Evolutionary conservation across 495 filamentous ascomycete genomes (phyloP).

Genomic region (Lophium mytilinum): DNA sequence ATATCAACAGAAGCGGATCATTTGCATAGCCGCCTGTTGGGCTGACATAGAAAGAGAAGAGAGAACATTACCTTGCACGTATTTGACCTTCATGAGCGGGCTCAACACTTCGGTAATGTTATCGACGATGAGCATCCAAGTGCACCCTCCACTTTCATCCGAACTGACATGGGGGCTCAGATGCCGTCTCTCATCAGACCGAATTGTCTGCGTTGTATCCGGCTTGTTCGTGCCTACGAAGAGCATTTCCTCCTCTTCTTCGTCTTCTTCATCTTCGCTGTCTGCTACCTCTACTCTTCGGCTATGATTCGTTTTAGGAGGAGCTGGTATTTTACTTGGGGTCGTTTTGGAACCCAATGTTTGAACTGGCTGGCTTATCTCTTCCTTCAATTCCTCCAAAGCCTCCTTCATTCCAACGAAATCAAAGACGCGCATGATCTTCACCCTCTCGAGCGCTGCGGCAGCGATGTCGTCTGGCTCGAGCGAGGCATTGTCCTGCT

Average conservation of each 20-base stretch:
- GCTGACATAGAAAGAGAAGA: background rate
- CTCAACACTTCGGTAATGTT: conserved; percentile 40
- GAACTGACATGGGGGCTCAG: too few relatives aligned
- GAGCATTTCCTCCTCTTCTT: conserved; percentile 33
- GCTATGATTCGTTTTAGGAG: background rate
- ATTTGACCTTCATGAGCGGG: conserved; percentile 28
- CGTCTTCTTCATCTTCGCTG: conserved; percentile 34
- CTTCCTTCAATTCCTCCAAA: conserved; percentile 37
- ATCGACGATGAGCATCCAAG: conserved; percentile 30
- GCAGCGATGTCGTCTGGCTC: conserved; percentile 8
- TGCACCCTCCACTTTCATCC: conserved; percentile 7
- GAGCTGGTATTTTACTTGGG: background rate
- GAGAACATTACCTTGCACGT: conserved; percentile 18
- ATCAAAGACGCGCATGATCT: conserved; percentile 53
- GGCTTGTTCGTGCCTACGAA: conserved; percentile 9
- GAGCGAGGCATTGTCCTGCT: background rate
- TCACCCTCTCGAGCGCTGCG: conserved; percentile 42
- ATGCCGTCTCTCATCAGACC: background rate
- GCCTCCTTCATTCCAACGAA: conserved; percentile 51
- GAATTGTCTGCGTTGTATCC: background rate
- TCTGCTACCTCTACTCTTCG: conserved; percentile 17
- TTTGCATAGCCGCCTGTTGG: too few relatives aligned
- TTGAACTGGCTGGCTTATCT: conserved; percentile 3
- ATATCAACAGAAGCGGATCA: too few relatives aligned
- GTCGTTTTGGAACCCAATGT: background rate